A percentile compares a stretch with the other conserved stretches of the same genome.
Evolutionary conservation across 2,329 filamentous ascomycete species (phyloP).

Genomic region (Drechslerella dactyloides): DNA sequence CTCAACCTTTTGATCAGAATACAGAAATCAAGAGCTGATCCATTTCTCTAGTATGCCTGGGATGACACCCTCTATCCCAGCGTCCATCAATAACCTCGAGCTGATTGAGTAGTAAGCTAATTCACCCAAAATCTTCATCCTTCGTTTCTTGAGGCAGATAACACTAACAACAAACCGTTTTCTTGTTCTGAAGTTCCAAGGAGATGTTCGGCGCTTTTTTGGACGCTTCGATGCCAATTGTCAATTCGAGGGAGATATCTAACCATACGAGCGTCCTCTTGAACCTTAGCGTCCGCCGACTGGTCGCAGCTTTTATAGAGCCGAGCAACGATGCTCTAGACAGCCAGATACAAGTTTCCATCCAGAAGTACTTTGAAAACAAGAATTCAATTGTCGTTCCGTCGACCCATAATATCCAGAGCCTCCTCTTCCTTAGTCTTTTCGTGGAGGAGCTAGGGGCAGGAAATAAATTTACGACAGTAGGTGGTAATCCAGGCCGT

Average conservation of each 20-base stretch:
- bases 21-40: neutral
- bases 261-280: constrained; percentile 52
- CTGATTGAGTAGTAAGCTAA: constrained; percentile 51
- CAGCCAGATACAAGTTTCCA: constrained; percentile 51
- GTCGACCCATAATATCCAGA: constrained; percentile 52
- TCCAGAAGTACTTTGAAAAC: constrained; percentile 52
- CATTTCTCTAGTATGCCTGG: constrained; percentile 16
- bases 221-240: constrained; percentile 50
- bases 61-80: constrained; percentile 20
- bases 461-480: constrained; percentile 53
- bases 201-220: constrained; percentile 49
- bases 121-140: too few species aligned
- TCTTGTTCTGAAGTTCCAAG: constrained; percentile 22
- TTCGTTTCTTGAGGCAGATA: too few species aligned
- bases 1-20: neutral
- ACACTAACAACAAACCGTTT: neutral
- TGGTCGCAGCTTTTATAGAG: constrained; percentile 49
- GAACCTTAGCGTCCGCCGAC: constrained; percentile 51
- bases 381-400: constrained; percentile 53
- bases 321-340: constrained; percentile 36
- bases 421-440: constrained; percentile 51
- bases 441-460: constrained; percentile 52
- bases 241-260: constrained; percentile 51
- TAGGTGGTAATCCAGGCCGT: constrained; percentile 34
- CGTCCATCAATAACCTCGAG: constrained; percentile 34